Conservation (phyloP, 495 filamentous ascomycete species). For the Trichoderma virens region DNA sequence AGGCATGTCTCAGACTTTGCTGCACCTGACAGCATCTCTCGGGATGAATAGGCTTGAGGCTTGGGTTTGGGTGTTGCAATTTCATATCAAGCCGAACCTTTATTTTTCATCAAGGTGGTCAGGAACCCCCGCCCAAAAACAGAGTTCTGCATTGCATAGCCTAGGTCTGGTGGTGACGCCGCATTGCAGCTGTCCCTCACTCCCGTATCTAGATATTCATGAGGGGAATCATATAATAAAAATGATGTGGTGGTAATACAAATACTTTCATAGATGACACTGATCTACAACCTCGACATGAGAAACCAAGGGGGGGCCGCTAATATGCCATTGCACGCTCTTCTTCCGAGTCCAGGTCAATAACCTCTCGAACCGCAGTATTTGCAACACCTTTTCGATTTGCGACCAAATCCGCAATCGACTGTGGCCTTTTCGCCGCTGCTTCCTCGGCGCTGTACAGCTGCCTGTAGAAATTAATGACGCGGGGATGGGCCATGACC, state of each 20-base stretch:
- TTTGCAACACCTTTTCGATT: neutral
- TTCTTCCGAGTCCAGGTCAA: slow-evolving; percentile 1
- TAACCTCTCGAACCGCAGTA: neutral
- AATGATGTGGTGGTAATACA: neutral
- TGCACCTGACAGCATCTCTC: too few relatives aligned
- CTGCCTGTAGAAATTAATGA: slow-evolving; percentile 74
- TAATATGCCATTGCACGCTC: neutral
- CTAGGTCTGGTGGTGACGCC: neutral
- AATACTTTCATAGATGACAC: neutral
- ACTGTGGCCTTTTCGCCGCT: slow-evolving; percentile 9
- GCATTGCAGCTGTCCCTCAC: neutral
- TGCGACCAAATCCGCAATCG: neutral
- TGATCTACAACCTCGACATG: neutral
- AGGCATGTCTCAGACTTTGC: too few relatives aligned
- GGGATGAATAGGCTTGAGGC: too few relatives aligned
- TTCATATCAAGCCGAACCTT: too few relatives aligned
- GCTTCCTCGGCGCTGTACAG: slow-evolving; percentile 55
- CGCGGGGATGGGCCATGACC: slow-evolving; percentile 89
- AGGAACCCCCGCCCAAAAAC: too few relatives aligned
- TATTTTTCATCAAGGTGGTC: too few relatives aligned
- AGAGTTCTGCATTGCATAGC: neutral
- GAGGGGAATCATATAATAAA: neutral
- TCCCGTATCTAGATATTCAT: neutral
- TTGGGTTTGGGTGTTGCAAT: too few relatives aligned
- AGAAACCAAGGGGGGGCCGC: neutral